phyloP scores from a whole-genome alignment of 352 stramenopile species.

The Pythium guiyangense region DNA sequence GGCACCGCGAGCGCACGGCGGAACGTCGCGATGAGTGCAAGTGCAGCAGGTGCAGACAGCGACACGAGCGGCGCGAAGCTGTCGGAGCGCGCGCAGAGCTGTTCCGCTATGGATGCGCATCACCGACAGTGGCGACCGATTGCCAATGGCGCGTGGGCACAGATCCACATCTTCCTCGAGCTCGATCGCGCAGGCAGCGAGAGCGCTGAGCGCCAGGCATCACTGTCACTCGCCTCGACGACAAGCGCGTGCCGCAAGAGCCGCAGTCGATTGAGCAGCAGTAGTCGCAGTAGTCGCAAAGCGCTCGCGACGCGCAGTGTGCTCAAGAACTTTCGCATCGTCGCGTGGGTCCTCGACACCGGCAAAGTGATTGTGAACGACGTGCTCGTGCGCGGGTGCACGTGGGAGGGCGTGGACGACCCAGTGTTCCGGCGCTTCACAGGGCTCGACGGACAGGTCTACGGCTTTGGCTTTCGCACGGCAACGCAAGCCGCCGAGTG shows the following conservation, averaged over 20 bases:
- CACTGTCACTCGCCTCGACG: no score
- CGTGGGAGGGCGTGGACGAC: conserved; percentile 31
- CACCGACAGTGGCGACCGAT: conserved; percentile 29
- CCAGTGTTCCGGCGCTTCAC: conserved; percentile 36
- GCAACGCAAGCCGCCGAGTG: conserved; percentile 38
- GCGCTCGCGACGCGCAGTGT: no score
- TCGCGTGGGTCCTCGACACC: conserved; percentile 55
- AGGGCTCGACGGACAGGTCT: conserved; percentile 27
- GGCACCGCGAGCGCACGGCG: no score
- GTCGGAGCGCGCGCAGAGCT: conserved; percentile 3
- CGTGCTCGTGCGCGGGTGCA: conserved; percentile 28
- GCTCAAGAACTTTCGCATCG: conserved; percentile 43
- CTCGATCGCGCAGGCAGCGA: conserved; percentile 15
- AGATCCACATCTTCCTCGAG: conserved; percentile 53
- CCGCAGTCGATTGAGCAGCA: not conserved
- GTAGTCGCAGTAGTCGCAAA: no score
- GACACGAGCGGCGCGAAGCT: not conserved
- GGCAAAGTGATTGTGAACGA: conserved; percentile 54
- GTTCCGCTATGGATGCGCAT: conserved; percentile 1
- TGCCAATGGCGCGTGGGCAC: conserved; percentile 37
- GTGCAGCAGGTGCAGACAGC: not conserved
- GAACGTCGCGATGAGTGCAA: no score
- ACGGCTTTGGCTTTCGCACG: conserved; percentile 47
- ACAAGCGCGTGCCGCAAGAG: no score
- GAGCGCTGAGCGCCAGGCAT: no score